Evolutionary conservation across 2,329 filamentous ascomycete species (phyloP), one percentile per base, ranked within the genome.

Genomic region (Aspergillus luchuensis): DNA sequence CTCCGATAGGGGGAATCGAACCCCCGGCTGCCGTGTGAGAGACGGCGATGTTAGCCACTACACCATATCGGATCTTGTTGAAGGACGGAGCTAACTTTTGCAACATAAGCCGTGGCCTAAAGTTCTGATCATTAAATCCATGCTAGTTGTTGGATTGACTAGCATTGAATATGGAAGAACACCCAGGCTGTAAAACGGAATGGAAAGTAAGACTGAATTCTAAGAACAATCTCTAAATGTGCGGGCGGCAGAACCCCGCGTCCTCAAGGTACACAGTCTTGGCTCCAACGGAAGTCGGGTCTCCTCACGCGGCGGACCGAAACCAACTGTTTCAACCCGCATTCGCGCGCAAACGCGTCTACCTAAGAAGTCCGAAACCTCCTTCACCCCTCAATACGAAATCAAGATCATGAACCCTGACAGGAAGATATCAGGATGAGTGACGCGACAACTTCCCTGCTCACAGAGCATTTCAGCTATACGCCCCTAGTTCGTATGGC

Each of bases 381-480:
- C 50, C 55, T 38, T 19, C 55, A 30, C 19, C 15, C 45, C 23
- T 36, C 36, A 47, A 15, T 17, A 33, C 21, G 43, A 15, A 10
- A 56, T 10, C 39, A 45, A 25, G 43, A 60, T 43, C 48, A 64
- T 66, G 65, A 48, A 36, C 51, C 15, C 39, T 57, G 28, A 17
- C 33, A 33, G 1, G 38, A 54, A 38, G 28, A 28, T 66, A 59
- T 72, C 69, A 72, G 71, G 56, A 76, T 81, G 77, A 77, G 77
- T 58, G 77, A 79, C 66, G 75, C 74, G 56, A 78, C 78, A 5
- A 81, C 76, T 39, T 82, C 87, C 66, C 85, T 98, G 69, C 84
- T 98, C 63, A 97, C 95, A 2, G 95, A 98, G 83, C 95, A 99
- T 74, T 91, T 99, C 71, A 91, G 91, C 66, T 97, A 97, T 71